Evolutionary conservation across 371 early-diverging fungal genomes (phyloP).

Genomic region (Zychaea mexicana): DNA sequence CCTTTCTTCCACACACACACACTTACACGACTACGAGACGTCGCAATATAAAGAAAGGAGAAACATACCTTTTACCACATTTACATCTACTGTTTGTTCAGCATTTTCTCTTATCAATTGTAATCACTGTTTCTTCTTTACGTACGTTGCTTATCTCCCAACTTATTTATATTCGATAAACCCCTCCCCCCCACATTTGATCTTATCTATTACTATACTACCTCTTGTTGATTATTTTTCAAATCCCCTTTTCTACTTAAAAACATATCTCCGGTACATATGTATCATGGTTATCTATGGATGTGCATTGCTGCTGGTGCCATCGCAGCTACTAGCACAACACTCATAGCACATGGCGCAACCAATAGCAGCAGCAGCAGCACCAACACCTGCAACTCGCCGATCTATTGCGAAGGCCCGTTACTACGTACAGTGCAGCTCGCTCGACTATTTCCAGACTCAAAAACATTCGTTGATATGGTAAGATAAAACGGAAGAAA

Average conservation of each 20-base stretch:
- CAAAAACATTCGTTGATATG: constrained; percentile 74
- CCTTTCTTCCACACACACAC: too few species aligned
- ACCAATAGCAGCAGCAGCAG: too few species aligned
- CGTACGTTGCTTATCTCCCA: too few species aligned
- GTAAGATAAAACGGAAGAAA: too few species aligned
- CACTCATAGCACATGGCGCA: neutral
- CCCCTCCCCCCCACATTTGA: too few species aligned
- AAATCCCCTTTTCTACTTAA: neutral
- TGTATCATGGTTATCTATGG: neutral
- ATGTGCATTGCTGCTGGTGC: neutral
- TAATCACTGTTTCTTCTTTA: too few species aligned
- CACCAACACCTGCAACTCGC: constrained; percentile 71
- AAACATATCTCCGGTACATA: neutral
- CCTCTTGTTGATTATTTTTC: neutral
- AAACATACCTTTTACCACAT: too few species aligned
- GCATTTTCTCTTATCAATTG: too few species aligned
- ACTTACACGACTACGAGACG: neutral
- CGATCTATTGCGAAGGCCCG: constrained; percentile 71
- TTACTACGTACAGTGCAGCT: constrained; percentile 65
- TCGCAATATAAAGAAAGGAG: neutral
- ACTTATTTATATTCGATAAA: too few species aligned
- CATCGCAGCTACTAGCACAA: neutral
- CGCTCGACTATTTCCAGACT: constrained; percentile 63
- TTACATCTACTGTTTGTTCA: too few species aligned
- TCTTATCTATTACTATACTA: too few species aligned